phyloP scores from a whole-genome alignment of 306 rosid genomes.

The Calophaca sinica region DNA sequence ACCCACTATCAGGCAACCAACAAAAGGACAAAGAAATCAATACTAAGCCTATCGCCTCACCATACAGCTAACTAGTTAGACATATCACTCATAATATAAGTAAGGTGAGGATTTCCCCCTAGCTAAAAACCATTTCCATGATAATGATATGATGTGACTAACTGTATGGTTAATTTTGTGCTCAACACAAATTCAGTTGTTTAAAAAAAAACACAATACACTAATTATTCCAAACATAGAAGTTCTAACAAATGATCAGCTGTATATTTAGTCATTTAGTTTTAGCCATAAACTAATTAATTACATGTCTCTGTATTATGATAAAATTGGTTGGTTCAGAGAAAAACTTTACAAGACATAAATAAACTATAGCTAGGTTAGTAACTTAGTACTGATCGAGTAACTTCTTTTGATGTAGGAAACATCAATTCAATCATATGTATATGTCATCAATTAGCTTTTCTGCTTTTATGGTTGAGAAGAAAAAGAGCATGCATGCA shows the following conservation, averaged over 20 bases:
- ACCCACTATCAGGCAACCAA: no score
- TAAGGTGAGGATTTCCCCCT: no score
- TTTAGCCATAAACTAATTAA: neutral
- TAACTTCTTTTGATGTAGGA: conserved; percentile 42
- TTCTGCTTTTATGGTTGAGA: conserved; percentile 50
- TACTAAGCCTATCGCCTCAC: no score
- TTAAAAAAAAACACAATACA: neutral
- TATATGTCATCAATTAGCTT: conserved; percentile 40
- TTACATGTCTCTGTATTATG: neutral
- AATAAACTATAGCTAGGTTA: conserved; percentile 6
- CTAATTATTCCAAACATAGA: neutral
- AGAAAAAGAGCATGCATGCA: conserved; percentile 39
- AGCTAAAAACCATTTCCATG: no score
- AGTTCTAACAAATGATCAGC: neutral
- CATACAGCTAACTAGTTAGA: no score
- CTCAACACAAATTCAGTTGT: conserved; percentile 11
- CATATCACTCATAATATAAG: no score
- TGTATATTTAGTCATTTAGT: neutral
- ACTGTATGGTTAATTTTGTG: neutral
- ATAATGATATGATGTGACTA: no score
- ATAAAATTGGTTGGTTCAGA: neutral
- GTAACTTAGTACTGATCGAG: conserved; percentile 42
- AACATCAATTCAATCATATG: conserved; percentile 40
- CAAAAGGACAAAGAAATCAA: no score
- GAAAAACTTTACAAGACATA: conserved; percentile 3